Base-by-base conservation (phyloP, 2,329 filamentous ascomycete species). In the Cytospora schulzeri region DNA sequence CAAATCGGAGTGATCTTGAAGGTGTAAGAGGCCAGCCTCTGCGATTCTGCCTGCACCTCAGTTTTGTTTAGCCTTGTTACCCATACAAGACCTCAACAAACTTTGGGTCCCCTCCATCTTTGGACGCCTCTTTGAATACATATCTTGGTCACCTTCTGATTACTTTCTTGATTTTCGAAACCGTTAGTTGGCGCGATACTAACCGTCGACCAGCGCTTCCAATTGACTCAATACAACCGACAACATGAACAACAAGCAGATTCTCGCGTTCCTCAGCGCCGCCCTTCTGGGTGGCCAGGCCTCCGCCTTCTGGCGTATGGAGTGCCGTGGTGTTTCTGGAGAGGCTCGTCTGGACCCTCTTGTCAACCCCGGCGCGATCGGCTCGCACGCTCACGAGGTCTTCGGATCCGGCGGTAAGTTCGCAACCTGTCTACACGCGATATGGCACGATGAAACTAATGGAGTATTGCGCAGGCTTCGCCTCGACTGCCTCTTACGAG, bases 301-400 rank as follows among this genome's bases (percentile, higher is more conserved):
- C 55, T 73, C 83, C 70, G 93, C 90, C 66, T 97, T 97, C 77
- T 97, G 91, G 91, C 91, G 93, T 74, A 91, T 97, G 84, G 90
- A 92, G 71, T 97, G 92, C 77, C 89, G 86, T 70, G 88, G 87
- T 63, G 83, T 85, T 55, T 81, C 88, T 69, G 91, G 88, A 67
- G 75, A 91, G 64, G 90, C 87, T 57, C 86, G 91, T 64, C 81
- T 96, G 50, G 92, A 97, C 73, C 92, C 92, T 22, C 81, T 97
- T 63, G 82, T 95, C 63, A 82, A 86, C 65, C 84, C 83, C 3
- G 88, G 86, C 57, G 70, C 72, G 24, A 68, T 86, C 38, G 85
- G 88, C 12, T 74, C 81, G 65, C 93, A 97, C 76, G 83, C 85
- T 26, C 93, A 97, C 76, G 80, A 87, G 19, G 85, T 95, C 71